Base-by-base conservation (phyloP, 2,329 filamentous ascomycete genomes). In the Aspergillus clavatus region DNA sequence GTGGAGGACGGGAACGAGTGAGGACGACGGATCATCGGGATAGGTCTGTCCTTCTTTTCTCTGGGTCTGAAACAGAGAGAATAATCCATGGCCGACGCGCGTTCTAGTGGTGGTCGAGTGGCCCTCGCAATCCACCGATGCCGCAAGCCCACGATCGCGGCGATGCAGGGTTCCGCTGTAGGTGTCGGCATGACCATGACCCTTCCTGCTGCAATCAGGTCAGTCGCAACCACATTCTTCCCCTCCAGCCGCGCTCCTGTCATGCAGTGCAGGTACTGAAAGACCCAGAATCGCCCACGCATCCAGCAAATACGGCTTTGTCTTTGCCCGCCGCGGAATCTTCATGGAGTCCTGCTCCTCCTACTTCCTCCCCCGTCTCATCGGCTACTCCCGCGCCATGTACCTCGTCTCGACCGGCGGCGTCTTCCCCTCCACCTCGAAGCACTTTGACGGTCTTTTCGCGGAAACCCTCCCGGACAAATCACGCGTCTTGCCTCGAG, bases 291-390 rank as follows among this genome's bases (percentile, higher is more conserved):
- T 84, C 50, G 79, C 72, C 31, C 80, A 78, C 52, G 61, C 68
- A 31, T 66, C 70, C 8, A 82, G 84, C 2, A 85, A 84, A 59
- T 78, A 89, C 51, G 86, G 85, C 42, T 87, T 89, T 60, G 84
- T 88, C 14, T 90, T 89, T 63, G 75, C 78, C 19, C 77, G 84
- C 21, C 75, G 85, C 35, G 86, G 85, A 1, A 74, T 89, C 57
- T 74, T 81, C 47, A 83, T 86, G 78, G 86, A 90, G 66, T 84
- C 83, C 0, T 83, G 79, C 59, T 81, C 77, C 40, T 83, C 80
- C 7, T 89, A 78, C 65, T 89, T 87, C 71, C 72, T 89, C 27
- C 85, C 86, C 2, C 77, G 83, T 0, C 71, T 89, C 21, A 76
- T 89, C 48, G 86, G 86, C 1, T 54, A 58, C 43, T 59, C 59